Base-by-base conservation (phyloP, 2,329 filamentous ascomycete species). In the Colletotrichum magnum region DNA sequence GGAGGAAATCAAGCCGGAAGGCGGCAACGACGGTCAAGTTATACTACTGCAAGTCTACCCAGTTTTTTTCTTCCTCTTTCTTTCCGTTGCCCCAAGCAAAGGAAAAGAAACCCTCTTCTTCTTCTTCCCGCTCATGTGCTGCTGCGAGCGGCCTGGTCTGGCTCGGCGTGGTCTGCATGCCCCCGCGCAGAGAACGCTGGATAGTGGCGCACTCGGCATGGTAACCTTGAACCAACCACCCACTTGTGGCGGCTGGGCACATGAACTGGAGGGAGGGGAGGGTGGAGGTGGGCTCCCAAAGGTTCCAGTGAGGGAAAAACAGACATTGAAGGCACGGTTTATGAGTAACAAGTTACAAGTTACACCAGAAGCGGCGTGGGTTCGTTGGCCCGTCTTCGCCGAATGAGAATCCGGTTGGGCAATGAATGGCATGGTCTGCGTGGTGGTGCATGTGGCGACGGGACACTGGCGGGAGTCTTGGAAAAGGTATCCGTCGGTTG, bases 401-500 rank as follows among this genome's bases (percentile, higher is more conserved):
- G 64, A 36, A 24, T 24, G 21, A 24, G 21, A 24, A 51, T 57
- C 51, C 18, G 26, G 58, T 62, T 62, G 58, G 36, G 5, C 15
- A 43, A 48, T 53, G 57, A 50, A 56, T 48, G 51, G 51, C 50
- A 51, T 56, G 57, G 28, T n/a, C 26, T 24, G 64, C 51, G 52
- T 63, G 58, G 50, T 61, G 56, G 43, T 56, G 57, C 48, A 61
- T 39, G 64, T 66, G 64, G 64, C 58, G 50, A 62, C 58, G 16
- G 1, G 64, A 39, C 28, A 39, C 47, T 54, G 28, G 57, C 21
- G 43, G 41, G 56, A 41, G 41, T 50, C 51, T 62, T 61, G 50
- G 51, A 41, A 51, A 41, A 36, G 32, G 32, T 36, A 36, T 36
- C 7, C 32, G 32, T 12, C 7, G 32, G 32, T 36, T 36, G 32